Base-by-base conservation (phyloP, 192 early-diverging fungal species). In the Funneliformis mosseae region DNA sequence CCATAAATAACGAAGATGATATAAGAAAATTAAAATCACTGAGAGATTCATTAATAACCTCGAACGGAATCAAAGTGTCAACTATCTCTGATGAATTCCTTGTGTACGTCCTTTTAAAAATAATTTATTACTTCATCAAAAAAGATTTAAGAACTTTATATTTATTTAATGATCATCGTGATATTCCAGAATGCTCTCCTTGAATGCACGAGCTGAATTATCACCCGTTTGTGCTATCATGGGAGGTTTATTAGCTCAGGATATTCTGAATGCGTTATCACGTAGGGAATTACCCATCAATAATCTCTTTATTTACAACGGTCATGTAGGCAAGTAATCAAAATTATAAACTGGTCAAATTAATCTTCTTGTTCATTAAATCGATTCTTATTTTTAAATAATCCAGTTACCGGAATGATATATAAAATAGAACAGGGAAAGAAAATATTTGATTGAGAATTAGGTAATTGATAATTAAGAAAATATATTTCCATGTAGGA, bases 231-330 rank as follows among this genome's bases (percentile, higher is more conserved):
- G 93, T 71, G 93, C 97, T 18, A 92, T 97, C 67, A 83, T 97
- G 2, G 97, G 97, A 39, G 97, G 96, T 9, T 89, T 96, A 0
- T 86, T 97, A 67, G 92, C 95, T 0, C 96, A 97, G 77, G 96
- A 98, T 45, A 90, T 97, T 14, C 86, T 98, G n/a, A 96, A 96
- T 82, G 92, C 93, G 16, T 72, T 97, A 8, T 92, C 94, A 5
- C 87, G 84, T 42, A 96, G 95, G 77, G 97, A 96, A 66, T 83
- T 90, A 46, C 96, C 97, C 14, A 82, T 96, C 10, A 84, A 92
- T 74, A 98, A 98, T 83, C 94, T 93, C 85, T 95, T 94, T 78
- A 71, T 88, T 33, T 93, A 89, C 77, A 88, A 93, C 74, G 94
- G 90, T n/a, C 33, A 87, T 28, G 86, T 87, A 67, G 88, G 90